A percentile compares a stretch with the other conserved stretches of the same genome.
These are phyloP conservation scores for Oenanthe sinensis DNA, from an alignment of 129 eudicot genomes.

Conservation along the genomic window DNA sequence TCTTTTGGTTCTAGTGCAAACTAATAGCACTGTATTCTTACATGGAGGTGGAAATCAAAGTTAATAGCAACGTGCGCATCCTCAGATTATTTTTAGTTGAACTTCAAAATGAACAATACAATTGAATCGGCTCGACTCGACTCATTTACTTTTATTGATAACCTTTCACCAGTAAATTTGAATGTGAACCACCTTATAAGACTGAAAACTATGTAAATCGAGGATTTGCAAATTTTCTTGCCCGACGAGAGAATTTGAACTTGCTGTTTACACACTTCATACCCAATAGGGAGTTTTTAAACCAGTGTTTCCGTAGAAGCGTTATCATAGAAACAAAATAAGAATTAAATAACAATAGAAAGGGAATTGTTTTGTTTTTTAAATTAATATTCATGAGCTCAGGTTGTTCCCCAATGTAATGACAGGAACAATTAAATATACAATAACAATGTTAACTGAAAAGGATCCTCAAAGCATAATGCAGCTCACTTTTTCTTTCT, in stretches of 20 bases:
- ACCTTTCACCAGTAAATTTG: too few relatives aligned
- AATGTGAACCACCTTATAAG: neutral
- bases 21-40: too few relatives aligned
- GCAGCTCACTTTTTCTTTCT: slow-evolving; percentile 4
- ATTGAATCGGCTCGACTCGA: too few relatives aligned
- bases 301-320: neutral
- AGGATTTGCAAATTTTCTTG: neutral
- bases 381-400: slow-evolving; percentile 34
- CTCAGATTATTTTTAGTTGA: too few relatives aligned
- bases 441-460: slow-evolving; percentile 14
- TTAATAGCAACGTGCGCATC: too few relatives aligned
- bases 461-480: slow-evolving; percentile 19
- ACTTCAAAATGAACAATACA: too few relatives aligned
- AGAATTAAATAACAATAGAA: neutral
- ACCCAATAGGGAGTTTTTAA: neutral
- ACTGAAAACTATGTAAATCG: neutral
- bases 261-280: neutral
- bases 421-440: slow-evolving; percentile 39
- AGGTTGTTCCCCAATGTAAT: slow-evolving; percentile 47
- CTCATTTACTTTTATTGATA: too few relatives aligned
- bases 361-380: slow-evolving; percentile 1
- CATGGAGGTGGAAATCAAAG: too few relatives aligned
- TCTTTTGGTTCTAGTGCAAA: neutral
- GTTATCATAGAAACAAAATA: neutral
- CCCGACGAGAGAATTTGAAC: neutral